Conservation (phyloP, 2,329 filamentous ascomycete genomes). For the Sporothrix mexicana region DNA sequence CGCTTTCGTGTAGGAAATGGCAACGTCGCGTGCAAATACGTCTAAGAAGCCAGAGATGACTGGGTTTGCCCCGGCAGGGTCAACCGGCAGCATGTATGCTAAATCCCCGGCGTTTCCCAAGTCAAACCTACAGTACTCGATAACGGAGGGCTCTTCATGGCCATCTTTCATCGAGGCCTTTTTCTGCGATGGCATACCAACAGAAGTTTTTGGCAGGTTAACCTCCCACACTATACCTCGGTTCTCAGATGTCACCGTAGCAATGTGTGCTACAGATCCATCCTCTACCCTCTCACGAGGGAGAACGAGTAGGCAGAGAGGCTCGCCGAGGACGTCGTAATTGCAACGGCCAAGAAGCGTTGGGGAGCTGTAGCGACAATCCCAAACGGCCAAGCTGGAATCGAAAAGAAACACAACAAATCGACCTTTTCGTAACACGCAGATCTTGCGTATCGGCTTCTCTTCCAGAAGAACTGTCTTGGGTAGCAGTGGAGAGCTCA, state of each 20-base stretch:
- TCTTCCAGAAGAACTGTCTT: slow-evolving; percentile 71
- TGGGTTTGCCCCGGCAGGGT: slow-evolving; percentile 77
- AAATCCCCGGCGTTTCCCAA: slow-evolving; percentile 65
- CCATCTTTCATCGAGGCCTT: slow-evolving; percentile 42
- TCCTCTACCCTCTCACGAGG: slow-evolving; percentile 65
- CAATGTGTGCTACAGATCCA: slow-evolving; percentile 69
- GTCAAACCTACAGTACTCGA: slow-evolving; percentile 73
- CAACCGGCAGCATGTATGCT: slow-evolving; percentile 77
- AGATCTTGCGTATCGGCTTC: slow-evolving; percentile 79
- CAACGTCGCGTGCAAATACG: slow-evolving; percentile 83
- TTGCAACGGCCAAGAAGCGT: slow-evolving; percentile 61
- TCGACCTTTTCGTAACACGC: slow-evolving; percentile 75
- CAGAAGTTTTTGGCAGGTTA: slow-evolving; percentile 58
- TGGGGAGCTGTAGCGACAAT: slow-evolving; percentile 68
- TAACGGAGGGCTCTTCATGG: slow-evolving; percentile 52
- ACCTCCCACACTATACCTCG: slow-evolving; percentile 84
- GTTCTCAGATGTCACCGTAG: slow-evolving; percentile 80
- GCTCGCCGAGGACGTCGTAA: slow-evolving; percentile 70
- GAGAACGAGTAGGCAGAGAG: slow-evolving; percentile 78
- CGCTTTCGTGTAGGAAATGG: slow-evolving; percentile 78
- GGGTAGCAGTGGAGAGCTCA: slow-evolving; percentile 49
- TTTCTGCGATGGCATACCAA: slow-evolving; percentile 31
- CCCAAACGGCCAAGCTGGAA: slow-evolving; percentile 76
- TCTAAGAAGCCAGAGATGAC: slow-evolving; percentile 80
- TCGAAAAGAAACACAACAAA: slow-evolving; percentile 83